These are phyloP conservation scores for Ophiostoma angusticollis DNA, from an alignment of 2,329 filamentous ascomycete species.

Conservation along the genomic window DNA sequence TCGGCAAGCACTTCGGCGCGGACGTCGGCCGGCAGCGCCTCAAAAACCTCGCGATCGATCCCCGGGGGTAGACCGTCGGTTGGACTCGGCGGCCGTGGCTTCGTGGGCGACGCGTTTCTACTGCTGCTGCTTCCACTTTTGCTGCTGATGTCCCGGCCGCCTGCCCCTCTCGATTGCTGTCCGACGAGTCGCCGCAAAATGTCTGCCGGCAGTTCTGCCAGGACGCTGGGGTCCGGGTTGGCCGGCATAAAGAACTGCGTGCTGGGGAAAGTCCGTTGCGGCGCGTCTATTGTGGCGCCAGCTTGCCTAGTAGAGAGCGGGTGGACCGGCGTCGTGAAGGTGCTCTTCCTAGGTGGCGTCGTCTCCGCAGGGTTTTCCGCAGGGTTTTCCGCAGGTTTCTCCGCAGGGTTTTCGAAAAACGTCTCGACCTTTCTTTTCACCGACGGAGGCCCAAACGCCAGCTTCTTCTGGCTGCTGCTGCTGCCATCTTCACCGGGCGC, in stretches of 20 bases:
- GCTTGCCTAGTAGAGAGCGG: background rate
- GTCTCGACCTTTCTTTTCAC: background rate
- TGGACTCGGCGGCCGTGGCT: constrained; percentile 27
- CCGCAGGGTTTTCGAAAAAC: too few species aligned
- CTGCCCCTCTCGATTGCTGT: constrained; percentile 25
- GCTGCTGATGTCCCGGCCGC: constrained; percentile 1
- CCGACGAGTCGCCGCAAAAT: constrained; percentile 65
- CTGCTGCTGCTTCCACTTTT: constrained; percentile 14
- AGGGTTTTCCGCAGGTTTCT: too few species aligned
- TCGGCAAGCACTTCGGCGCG: constrained; percentile 69
- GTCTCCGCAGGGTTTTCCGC: too few species aligned
- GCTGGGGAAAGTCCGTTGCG: constrained; percentile 31
- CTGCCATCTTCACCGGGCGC: constrained; percentile 67
- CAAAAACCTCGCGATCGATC: constrained; percentile 72
- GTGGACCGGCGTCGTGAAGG: constrained; percentile 2
- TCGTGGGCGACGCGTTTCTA: constrained; percentile 14
- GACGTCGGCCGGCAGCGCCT: constrained; percentile 73
- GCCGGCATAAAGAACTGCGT: constrained; percentile 87
- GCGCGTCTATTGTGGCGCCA: constrained; percentile 12
- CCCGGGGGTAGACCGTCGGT: constrained; percentile 50
- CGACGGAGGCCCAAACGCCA: constrained; percentile 50
- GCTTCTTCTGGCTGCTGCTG: constrained; percentile 65
- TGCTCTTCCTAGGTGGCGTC: background rate
- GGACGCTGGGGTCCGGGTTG: constrained; percentile 67
- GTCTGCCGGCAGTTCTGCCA: constrained; percentile 72